A percentile compares a stretch with the other conserved stretches of the same genome.
These are phyloP conservation scores for Delitschia confertaspora DNA, from an alignment of 495 filamentous ascomycete species.

Conservation along the genomic window DNA sequence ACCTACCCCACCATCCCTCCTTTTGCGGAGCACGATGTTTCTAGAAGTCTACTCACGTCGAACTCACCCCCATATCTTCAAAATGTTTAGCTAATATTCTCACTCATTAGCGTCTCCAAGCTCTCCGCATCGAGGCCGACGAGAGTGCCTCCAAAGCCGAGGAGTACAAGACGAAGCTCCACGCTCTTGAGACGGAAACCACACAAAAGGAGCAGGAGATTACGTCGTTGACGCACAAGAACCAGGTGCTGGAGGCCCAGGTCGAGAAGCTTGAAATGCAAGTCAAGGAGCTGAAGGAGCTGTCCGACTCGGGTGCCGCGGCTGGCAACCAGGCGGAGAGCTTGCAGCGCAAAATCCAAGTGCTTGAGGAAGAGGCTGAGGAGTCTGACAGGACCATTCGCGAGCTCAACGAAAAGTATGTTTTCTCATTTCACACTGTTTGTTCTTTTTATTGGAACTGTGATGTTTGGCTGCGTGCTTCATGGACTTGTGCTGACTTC, in stretches of 20 bases:
- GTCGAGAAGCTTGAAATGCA: conserved; percentile 77
- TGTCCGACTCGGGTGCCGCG: conserved; percentile 62
- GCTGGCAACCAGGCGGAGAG: conserved; percentile 79
- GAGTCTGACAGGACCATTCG: conserved; percentile 86
- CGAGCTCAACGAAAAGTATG: conserved; percentile 97
- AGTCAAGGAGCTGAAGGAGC: conserved; percentile 70
- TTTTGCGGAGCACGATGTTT: not conserved
- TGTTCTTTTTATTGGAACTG: not conserved
- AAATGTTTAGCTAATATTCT: not conserved
- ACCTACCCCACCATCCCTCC: conserved; percentile 22
- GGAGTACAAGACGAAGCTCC: conserved; percentile 77
- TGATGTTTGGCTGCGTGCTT: not conserved
- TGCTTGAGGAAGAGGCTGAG: conserved; percentile 96
- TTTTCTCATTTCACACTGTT: conserved; percentile 15
- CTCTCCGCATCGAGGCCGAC: conserved; percentile 87
- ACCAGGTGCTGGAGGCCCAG: conserved; percentile 75
- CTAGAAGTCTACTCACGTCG: not conserved
- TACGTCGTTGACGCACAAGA: conserved; percentile 85
- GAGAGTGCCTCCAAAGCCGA: conserved; percentile 67
- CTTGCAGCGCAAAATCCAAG: conserved; percentile 81
- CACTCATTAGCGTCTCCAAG: conserved; percentile 69
- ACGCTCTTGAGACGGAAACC: conserved; percentile 88
- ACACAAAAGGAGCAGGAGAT: conserved; percentile 96
- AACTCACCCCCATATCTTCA: not conserved
- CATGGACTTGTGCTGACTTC: conserved; percentile 6